A percentile compares a stretch with the other conserved stretches of the same genome.
Conservation (phyloP, 352 stramenopile species). For the Phytophthora kernoviae region DNA sequence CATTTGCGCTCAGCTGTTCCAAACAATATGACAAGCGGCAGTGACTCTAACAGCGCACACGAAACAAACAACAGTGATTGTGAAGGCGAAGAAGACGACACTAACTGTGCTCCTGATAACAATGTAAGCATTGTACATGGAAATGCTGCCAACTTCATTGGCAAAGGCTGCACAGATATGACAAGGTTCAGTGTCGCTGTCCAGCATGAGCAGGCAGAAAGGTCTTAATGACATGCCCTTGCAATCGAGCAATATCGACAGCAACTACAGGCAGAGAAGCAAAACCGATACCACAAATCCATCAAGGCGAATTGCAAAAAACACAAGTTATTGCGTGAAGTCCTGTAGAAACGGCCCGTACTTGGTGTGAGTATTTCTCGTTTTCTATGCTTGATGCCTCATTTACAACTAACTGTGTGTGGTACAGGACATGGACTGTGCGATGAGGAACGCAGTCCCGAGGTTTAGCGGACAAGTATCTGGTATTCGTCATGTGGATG, state of each 20-base stretch:
- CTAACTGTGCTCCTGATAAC: too few relatives aligned
- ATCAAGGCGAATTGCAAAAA: constrained; percentile 25
- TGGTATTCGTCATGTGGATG: constrained; percentile 1
- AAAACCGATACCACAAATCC: constrained; percentile 28
- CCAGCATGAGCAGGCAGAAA: background rate
- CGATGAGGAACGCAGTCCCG: constrained; percentile 8
- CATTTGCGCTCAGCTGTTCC: too few relatives aligned
- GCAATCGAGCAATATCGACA: constrained; percentile 15
- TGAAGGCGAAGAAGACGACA: too few relatives aligned
- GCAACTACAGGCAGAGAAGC: constrained; percentile 24
- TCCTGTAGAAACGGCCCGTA: constrained; percentile 23
- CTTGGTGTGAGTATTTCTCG: constrained; percentile 17
- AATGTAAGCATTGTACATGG: too few relatives aligned
- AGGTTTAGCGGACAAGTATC: background rate
- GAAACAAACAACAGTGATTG: too few relatives aligned
- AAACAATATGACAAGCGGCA: too few relatives aligned
- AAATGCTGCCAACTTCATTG: too few relatives aligned
- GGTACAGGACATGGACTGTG: constrained; percentile 15
- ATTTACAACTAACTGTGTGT: background rate
- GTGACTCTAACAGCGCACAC: too few relatives aligned
- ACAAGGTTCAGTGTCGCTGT: background rate
- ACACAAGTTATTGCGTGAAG: constrained; percentile 4
- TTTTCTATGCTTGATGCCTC: background rate
- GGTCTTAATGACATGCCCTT: constrained; percentile 5
- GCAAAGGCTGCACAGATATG: too few relatives aligned